Conservation (phyloP, 2,329 filamentous ascomycete species). For the Monilinia fructigena region DNA sequence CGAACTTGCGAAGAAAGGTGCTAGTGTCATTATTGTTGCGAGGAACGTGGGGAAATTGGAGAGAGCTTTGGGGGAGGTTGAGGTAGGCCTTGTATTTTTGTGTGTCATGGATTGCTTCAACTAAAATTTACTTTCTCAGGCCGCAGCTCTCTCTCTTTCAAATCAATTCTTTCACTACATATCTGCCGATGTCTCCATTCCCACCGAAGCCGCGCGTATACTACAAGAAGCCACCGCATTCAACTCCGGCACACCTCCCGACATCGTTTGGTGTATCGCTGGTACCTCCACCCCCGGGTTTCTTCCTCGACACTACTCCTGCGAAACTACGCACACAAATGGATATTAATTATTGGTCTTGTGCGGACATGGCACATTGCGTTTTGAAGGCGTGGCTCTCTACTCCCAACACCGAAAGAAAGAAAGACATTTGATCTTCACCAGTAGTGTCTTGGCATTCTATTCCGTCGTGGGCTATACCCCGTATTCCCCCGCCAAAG, state of each 20-base stretch:
- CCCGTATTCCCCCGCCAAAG: slow-evolving; percentile 81
- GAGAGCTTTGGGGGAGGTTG: slow-evolving; percentile 63
- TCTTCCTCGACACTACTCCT: slow-evolving; percentile 74
- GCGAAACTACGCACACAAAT: slow-evolving; percentile 71
- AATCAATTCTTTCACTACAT: slow-evolving; percentile 81
- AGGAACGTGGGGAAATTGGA: slow-evolving; percentile 75
- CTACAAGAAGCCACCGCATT: slow-evolving; percentile 71
- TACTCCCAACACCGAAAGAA: slow-evolving; percentile 46
- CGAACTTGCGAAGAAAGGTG: slow-evolving; percentile 77
- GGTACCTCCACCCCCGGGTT: slow-evolving; percentile 69
- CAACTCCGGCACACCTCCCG: slow-evolving; percentile 72
- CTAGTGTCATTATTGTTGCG: slow-evolving; percentile 81
- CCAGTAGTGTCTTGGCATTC: slow-evolving; percentile 73
- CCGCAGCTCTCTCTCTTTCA: slow-evolving; percentile 61
- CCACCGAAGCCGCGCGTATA: slow-evolving; percentile 67
- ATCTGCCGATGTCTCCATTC: slow-evolving; percentile 73
- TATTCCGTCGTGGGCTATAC: slow-evolving; percentile 78
- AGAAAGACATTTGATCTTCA: slow-evolving; percentile 82
- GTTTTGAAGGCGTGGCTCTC: slow-evolving; percentile 73
- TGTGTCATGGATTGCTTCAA: too few relatives aligned
- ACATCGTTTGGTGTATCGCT: slow-evolving; percentile 89
- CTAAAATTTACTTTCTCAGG: slow-evolving; percentile 43
- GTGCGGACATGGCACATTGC: slow-evolving; percentile 81
- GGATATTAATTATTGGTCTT: slow-evolving; percentile 90
- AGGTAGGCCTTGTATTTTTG: slow-evolving; percentile 45